Percentiles rank a stretch among this genome's conserved stretches.
These are phyloP conservation scores for Parmelia sp. DNA, from an alignment of 495 filamentous ascomycete species.

Conservation along the genomic window DNA sequence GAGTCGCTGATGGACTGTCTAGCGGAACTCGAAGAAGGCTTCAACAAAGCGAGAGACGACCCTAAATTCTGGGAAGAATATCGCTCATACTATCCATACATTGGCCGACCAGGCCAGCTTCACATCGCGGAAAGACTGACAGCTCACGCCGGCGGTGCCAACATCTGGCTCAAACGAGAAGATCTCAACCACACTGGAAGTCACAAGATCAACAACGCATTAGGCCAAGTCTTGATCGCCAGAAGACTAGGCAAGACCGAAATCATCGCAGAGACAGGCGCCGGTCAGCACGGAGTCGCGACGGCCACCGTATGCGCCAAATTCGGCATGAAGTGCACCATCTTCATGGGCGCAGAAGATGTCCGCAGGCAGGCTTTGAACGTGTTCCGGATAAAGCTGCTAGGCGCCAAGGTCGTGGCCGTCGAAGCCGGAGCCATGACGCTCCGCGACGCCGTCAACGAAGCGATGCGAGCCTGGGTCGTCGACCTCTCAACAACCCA, in stretches of 20 bases:
- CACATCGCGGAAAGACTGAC: slow-evolving; percentile 85
- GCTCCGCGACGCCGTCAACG: slow-evolving; percentile 92
- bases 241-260: slow-evolving; percentile 77
- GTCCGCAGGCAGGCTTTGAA: slow-evolving; percentile 89
- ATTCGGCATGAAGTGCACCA: slow-evolving; percentile 90
- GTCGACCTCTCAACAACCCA: slow-evolving; percentile 81
- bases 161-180: slow-evolving; percentile 93
- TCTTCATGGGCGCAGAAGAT: slow-evolving; percentile 96
- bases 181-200: slow-evolving; percentile 82
- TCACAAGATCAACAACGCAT: slow-evolving; percentile 97
- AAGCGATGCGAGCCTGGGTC: slow-evolving; percentile 85
- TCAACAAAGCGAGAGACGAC: slow-evolving; percentile 76
- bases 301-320: slow-evolving; percentile 94
- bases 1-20: slow-evolving; percentile 98
- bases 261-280: slow-evolving; percentile 93
- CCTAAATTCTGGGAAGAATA: slow-evolving; percentile 96
- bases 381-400: slow-evolving; percentile 94
- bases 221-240: slow-evolving; percentile 84
- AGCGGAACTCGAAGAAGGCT: slow-evolving; percentile 83
- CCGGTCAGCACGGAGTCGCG: slow-evolving; percentile 94
- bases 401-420: slow-evolving; percentile 79
- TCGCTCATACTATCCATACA: slow-evolving; percentile 93
- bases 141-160: slow-evolving; percentile 80
- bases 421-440: slow-evolving; percentile 82
- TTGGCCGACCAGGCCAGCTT: slow-evolving; percentile 87